These are phyloP conservation scores for Murraya paniculata DNA, from an alignment of 345 rosid species.

Conservation along the genomic window DNA sequence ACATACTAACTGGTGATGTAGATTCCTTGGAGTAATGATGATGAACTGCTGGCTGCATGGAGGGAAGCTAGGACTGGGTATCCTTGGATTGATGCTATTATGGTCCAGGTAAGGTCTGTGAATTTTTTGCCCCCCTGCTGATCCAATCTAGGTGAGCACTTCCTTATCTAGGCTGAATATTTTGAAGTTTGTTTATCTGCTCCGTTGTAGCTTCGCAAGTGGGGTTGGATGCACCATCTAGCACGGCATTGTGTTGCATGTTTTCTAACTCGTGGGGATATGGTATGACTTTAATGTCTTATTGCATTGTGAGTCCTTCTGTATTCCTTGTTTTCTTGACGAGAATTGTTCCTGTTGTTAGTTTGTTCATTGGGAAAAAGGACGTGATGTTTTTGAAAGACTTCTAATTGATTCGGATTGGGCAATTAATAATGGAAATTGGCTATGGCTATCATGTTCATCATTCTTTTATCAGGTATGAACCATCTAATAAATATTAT, in stretches of 20 bases:
- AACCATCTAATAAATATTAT: background rate
- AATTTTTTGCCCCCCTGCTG: background rate
- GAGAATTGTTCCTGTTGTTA: conserved; percentile 38
- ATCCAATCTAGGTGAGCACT: background rate
- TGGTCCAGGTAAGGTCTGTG: conserved; percentile 76
- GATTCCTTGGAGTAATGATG: conserved; percentile 91
- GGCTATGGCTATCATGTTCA: conserved; percentile 97
- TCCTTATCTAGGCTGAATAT: background rate
- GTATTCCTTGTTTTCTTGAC: conserved; percentile 16
- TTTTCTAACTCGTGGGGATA: conserved; percentile 92
- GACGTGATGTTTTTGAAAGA: conserved; percentile 91
- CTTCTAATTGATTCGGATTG: conserved; percentile 94
- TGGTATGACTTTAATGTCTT: conserved; percentile 43
- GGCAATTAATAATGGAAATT: conserved; percentile 91
- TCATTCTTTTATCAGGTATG: conserved; percentile 94
- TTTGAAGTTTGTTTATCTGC: conserved; percentile 1
- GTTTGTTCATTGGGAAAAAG: conserved; percentile 98
- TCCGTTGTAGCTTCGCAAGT: conserved; percentile 63
- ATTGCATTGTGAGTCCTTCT: conserved; percentile 7
- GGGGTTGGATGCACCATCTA: conserved; percentile 99
- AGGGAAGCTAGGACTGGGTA: conserved; percentile 87
- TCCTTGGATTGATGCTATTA: conserved; percentile 99
- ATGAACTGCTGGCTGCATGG: conserved; percentile 77
- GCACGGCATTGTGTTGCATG: conserved; percentile 93
- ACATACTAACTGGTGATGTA: conserved; percentile 25